Evolutionary conservation across 768 basidiomycete species (phyloP), one percentile per base, ranked within the genome.

Genomic region (Russula sp.): DNA sequence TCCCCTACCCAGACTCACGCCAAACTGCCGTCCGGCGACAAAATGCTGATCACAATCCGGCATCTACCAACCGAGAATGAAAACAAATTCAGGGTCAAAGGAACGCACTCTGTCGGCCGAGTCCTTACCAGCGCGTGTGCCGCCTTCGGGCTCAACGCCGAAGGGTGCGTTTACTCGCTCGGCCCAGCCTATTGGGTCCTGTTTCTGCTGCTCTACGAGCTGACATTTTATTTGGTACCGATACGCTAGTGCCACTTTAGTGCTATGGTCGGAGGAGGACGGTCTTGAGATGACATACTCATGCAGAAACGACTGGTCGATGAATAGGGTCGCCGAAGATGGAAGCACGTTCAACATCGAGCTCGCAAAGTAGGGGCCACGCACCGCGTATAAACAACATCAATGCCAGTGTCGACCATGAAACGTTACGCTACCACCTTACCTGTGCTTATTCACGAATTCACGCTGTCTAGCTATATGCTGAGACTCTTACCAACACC

Each of bases 51-150:
- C 42, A 57, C 61, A 13, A 65, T 65, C 44, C 61, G 61, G 11
- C 50, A 65, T 37, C 61, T 42, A 13, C 61, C 60, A 3, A 57
- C 64, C 4, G 55, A 55, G 37, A 65, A 63, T 13, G 64, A 65
- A 40, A 65, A 57, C 31, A 65, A 62, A 34, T 65, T 65, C 31
- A 65, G 63, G 31, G 61, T 65, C 18, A 65, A 65, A 45, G 44
- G 32, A 14, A 48, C 50, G 13, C 64, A 65, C 20, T 22, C 52
- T 27, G 61, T 65, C 42, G 61, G 61, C 11, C 64, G 64, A 11
- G 64, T 65, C 14, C 64, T 65, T 11, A 39, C 55, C 27, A 65
- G 64, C 16, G 64, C 64, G 2, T 65, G 64, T 49, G 8, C 51
- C 22, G 64, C 64, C 4, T 65, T 65, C 50, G 45, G 37, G 5